Evolutionary conservation across 768 basidiomycete species (phyloP).

Genomic region (Gelatoporia subvermispora): DNA sequence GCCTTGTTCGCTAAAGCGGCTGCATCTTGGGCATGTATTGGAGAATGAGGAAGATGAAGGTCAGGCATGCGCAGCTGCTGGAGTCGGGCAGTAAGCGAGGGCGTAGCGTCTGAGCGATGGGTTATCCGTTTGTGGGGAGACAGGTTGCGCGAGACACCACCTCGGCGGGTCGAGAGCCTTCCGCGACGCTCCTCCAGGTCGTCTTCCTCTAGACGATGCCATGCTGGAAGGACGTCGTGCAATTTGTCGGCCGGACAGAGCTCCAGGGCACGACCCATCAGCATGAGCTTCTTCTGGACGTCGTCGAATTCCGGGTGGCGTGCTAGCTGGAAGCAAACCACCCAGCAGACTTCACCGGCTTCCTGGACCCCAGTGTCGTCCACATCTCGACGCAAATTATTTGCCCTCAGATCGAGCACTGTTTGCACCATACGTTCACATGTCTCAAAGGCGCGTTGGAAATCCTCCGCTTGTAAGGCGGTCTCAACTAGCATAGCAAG

Average conservation of each 20-base stretch:
- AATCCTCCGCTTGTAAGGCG: conserved; percentile 81
- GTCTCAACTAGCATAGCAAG: conserved; percentile 90
- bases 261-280: conserved; percentile 79
- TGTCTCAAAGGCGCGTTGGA: conserved; percentile 63
- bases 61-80: conserved; percentile 66
- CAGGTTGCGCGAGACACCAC: conserved; percentile 2
- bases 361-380: conserved; percentile 45
- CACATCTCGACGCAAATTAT: conserved; percentile 16
- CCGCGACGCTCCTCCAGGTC: conserved; percentile 50
- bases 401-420: conserved; percentile 45
- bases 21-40: conserved; percentile 70
- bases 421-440: conserved; percentile 66
- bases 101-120: conserved; percentile 4
- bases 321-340: conserved; percentile 83
- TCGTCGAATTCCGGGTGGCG: conserved; percentile 75
- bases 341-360: conserved; percentile 84
- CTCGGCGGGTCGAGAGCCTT: conserved; percentile 27
- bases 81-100: conserved; percentile 55
- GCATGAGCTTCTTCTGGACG: conserved; percentile 54
- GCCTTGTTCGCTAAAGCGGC: conserved; percentile 75
- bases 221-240: conserved; percentile 69
- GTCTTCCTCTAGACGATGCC: conserved; percentile 71
- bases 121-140: conserved; percentile 12
- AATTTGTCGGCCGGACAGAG: conserved; percentile 81
- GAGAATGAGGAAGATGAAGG: conserved; percentile 64